These are phyloP conservation scores for Castanospermum australe DNA, from an alignment of 306 rosid genomes.

Conservation along the genomic window DNA sequence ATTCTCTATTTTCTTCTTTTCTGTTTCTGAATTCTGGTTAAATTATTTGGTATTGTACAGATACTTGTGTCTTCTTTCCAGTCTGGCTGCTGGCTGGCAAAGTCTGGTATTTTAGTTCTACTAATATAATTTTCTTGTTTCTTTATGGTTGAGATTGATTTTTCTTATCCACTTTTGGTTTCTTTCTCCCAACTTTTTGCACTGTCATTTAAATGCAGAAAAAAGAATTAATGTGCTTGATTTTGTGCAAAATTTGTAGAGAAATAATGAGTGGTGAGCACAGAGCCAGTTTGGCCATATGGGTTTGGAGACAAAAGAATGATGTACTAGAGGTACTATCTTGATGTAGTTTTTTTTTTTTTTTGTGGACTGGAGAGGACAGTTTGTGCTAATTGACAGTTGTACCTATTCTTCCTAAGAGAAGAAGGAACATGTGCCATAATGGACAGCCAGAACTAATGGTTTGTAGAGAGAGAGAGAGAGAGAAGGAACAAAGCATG, in stretches of 20 bases:
- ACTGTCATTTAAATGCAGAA: not conserved
- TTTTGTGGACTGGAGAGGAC: not conserved
- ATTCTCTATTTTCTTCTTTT: not conserved
- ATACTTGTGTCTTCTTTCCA: constrained; percentile 43
- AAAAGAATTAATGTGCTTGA: not conserved
- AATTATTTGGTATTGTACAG: constrained; percentile 36
- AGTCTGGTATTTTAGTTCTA: not conserved
- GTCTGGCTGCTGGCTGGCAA: constrained; percentile 47
- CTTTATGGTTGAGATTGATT: constrained; percentile 12
- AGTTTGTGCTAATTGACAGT: constrained; percentile 36
- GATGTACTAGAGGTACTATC: not conserved
- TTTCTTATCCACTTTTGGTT: constrained; percentile 26
- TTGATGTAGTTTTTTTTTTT: not conserved
- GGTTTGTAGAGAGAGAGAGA: not conserved
- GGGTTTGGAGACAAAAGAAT: constrained; percentile 10
- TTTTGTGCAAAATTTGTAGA: not conserved
- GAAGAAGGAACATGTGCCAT: constrained; percentile 46
- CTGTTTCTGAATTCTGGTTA: constrained; percentile 3
- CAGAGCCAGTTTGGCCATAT: constrained; percentile 20
- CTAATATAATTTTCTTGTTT: not conserved
- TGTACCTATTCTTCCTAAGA: constrained; percentile 29
- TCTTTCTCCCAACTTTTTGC: constrained; percentile 5
- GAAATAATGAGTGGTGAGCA: not conserved
- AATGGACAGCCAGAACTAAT: constrained; percentile 31
- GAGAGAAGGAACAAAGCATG: too few species aligned